phyloP scores from a whole-genome alignment of 140 eudicot genomes.

The Senecio squalidus region DNA sequence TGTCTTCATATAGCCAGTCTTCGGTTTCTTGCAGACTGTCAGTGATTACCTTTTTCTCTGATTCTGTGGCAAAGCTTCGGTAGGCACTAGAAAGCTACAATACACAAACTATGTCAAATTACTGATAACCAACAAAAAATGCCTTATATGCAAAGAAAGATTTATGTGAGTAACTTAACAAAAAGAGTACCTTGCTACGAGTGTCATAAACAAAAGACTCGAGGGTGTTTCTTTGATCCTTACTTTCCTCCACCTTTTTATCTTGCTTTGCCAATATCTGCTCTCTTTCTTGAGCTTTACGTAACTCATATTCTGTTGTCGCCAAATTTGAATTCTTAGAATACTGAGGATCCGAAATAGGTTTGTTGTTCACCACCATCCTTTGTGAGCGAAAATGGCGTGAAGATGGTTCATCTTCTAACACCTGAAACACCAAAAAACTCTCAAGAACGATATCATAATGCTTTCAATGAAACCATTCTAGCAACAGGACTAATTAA shows the following conservation, averaged over 20 bases:
- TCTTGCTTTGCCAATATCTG: conserved; percentile 55
- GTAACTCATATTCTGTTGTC: conserved; percentile 44
- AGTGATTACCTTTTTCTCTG: conserved; percentile 56
- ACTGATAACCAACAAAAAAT: background rate
- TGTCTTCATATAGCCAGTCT: conserved; percentile 93
- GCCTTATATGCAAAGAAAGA: background rate
- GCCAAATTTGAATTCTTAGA: conserved; percentile 27
- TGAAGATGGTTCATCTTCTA: too few relatives aligned
- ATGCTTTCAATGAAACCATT: too few relatives aligned
- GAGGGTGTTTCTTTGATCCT: conserved; percentile 73
- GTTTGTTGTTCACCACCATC: too few relatives aligned
- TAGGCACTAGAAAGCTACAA: conserved; percentile 54
- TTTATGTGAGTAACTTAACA: background rate
- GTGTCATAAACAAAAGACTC: conserved; percentile 84
- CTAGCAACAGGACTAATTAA: too few relatives aligned
- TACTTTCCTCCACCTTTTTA: conserved; percentile 54
- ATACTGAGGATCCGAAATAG: too few relatives aligned
- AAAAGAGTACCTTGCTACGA: conserved; percentile 66
- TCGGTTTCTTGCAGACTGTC: conserved; percentile 57
- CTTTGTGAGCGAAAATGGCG: too few relatives aligned
- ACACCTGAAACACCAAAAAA: too few relatives aligned
- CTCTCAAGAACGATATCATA: too few relatives aligned
- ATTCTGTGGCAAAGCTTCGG: conserved; percentile 50
- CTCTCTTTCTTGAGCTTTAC: conserved; percentile 56
- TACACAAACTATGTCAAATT: conserved; percentile 7